Evolutionary conservation across 164 flowering plant genomes (phyloP).

Genomic region (Platanus orientalis): DNA sequence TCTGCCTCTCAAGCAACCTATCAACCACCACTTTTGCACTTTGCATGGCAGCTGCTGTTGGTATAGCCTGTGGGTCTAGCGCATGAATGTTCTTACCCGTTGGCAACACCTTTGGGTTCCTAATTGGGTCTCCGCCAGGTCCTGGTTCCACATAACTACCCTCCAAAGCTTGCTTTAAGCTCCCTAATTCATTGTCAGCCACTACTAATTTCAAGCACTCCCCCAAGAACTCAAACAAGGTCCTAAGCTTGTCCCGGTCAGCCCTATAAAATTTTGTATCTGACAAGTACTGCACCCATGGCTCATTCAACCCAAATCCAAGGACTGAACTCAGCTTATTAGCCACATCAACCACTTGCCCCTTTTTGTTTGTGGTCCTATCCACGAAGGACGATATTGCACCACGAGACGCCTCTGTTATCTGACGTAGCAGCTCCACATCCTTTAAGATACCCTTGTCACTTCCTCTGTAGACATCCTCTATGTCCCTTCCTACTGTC

Average conservation of each 20-base stretch:
- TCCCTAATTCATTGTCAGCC: slow-evolving; percentile 89
- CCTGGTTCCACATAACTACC: slow-evolving; percentile 97
- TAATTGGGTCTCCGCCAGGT: slow-evolving; percentile 98
- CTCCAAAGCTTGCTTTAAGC: slow-evolving; percentile 90
- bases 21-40: slow-evolving; percentile 94
- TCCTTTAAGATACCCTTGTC: slow-evolving; percentile 84
- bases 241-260: slow-evolving; percentile 77
- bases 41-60: slow-evolving; percentile 93
- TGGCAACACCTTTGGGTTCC: slow-evolving; percentile 98
- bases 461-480: slow-evolving; percentile 79
- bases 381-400: slow-evolving; percentile 77
- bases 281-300: slow-evolving; percentile 89
- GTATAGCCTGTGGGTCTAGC: slow-evolving; percentile 92
- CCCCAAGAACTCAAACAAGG: slow-evolving; percentile 66
- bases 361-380: slow-evolving; percentile 69
- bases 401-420: slow-evolving; percentile 92
- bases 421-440: slow-evolving; percentile 83
- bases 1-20: slow-evolving; percentile 89
- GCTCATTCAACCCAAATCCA: slow-evolving; percentile 86
- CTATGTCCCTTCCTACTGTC: slow-evolving; percentile 74
- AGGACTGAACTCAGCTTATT: slow-evolving; percentile 67
- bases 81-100: slow-evolving; percentile 99
- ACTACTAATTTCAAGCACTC: slow-evolving; percentile 88
- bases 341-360: slow-evolving; percentile 88
- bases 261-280: slow-evolving; percentile 74